These are phyloP conservation scores for Psilocybe cyanescens DNA, from an alignment of 768 basidiomycete genomes.

Conservation along the genomic window DNA sequence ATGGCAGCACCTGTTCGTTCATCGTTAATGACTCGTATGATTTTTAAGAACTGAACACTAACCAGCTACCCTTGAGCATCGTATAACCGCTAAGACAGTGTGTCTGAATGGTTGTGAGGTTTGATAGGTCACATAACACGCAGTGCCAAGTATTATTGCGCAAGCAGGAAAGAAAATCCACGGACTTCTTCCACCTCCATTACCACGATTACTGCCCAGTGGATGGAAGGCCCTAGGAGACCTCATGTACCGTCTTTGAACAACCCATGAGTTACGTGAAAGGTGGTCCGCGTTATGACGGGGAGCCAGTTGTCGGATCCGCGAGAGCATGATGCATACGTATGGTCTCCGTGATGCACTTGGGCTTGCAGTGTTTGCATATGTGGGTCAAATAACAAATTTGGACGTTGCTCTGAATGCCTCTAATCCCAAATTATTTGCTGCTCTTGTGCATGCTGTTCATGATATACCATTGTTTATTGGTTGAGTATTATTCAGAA, in stretches of 20 bases:
- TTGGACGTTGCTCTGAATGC: background rate
- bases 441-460: too few species aligned
- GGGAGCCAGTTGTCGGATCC: constrained; percentile 5
- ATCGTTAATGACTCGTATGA: background rate
- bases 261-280: background rate
- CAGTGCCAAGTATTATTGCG: constrained; percentile 37
- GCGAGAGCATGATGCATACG: constrained; percentile 14
- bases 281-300: constrained; percentile 6
- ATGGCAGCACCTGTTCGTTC: constrained; percentile 57
- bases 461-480: too few species aligned
- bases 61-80: constrained; percentile 83
- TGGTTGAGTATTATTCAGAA: too few species aligned
- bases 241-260: constrained; percentile 11
- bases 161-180: constrained; percentile 44
- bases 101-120: constrained; percentile 77
- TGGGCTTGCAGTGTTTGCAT: background rate
- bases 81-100: constrained; percentile 67
- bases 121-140: constrained; percentile 59
- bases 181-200: constrained; percentile 13
- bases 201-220: background rate
- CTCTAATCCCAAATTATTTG: too few species aligned
- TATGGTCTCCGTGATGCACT: background rate
- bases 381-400: background rate
- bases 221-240: background rate
- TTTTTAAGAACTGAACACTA: constrained; percentile 25